Conservation (phyloP, 331 rosid genomes). For the Stylosanthes scabra region DNA sequence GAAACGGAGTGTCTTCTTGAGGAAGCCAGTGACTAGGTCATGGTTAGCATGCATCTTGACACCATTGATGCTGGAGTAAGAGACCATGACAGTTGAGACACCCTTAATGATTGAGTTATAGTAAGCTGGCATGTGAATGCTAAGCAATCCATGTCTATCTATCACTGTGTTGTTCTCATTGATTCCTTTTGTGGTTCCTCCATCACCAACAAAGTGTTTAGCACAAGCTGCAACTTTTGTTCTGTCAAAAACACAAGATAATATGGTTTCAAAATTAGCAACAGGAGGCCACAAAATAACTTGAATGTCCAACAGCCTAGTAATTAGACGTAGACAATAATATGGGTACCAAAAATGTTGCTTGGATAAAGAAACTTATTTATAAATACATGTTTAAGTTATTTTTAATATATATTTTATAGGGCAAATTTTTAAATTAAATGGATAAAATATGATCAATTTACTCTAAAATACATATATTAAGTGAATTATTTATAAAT, state of each 20-base stretch:
- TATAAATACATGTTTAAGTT: too few relatives aligned
- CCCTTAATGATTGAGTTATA: conserved; percentile 63
- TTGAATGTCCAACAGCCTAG: not conserved
- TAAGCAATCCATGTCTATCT: conserved; percentile 49
- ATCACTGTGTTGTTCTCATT: conserved; percentile 61
- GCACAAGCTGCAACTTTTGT: conserved; percentile 69
- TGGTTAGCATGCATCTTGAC: conserved; percentile 74
- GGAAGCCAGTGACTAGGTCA: conserved; percentile 55
- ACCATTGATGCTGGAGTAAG: conserved; percentile 80
- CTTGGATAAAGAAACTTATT: too few relatives aligned
- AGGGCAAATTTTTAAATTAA: too few relatives aligned
- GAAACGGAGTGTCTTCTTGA: conserved; percentile 62
- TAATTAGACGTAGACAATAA: not conserved
- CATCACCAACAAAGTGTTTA: conserved; percentile 74
- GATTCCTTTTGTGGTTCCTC: conserved; percentile 65
- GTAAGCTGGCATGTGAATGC: conserved; percentile 80
- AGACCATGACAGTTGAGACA: conserved; percentile 67
- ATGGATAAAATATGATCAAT: too few relatives aligned
- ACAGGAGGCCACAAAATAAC: too few relatives aligned
- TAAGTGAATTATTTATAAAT: too few relatives aligned
- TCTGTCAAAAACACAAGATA: conserved; percentile 17
- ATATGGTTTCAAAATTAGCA: not conserved
- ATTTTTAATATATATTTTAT: too few relatives aligned
- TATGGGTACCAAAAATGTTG: not conserved
- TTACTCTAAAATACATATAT: too few relatives aligned